A percentile compares a stretch with the other conserved stretches of the same genome.
phyloP scores from a whole-genome alignment of 2,329 filamentous ascomycete species.

The Byssochlamys sp. region DNA sequence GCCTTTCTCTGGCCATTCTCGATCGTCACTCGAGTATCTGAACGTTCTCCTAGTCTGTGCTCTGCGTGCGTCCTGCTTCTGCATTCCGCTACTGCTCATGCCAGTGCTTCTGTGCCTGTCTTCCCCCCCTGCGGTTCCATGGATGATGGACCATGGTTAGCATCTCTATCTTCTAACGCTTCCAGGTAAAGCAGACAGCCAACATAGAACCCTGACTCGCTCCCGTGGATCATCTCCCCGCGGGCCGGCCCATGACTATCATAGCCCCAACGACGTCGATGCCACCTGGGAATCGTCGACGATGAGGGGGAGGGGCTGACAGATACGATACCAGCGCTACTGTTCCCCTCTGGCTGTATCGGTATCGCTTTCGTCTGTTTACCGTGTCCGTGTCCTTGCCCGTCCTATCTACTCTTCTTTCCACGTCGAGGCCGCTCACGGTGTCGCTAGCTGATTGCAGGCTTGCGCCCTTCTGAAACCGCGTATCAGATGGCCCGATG shows the following conservation, averaged over 20 bases:
- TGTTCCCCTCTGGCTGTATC: background rate
- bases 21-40: background rate
- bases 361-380: background rate
- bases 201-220: background rate
- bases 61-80: conserved; percentile 12
- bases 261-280: background rate
- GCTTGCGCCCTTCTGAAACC: background rate
- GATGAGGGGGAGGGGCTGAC: background rate
- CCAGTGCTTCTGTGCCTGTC: conserved; percentile 1
- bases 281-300: background rate
- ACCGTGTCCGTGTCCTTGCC: background rate
- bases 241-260: conserved; percentile 14
- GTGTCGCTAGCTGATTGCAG: background rate
- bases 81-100: conserved; percentile 2
- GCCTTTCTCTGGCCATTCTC: background rate
- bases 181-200: conserved; percentile 1
- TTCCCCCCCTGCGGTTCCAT: background rate
- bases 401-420: background rate
- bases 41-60: conserved; percentile 8
- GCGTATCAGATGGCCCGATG: background rate
- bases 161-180: background rate
- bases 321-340: background rate
- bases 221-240: conserved; percentile 11
- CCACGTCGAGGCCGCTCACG: background rate
- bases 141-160: conserved; percentile 1